Conservation (phyloP, 371 early-diverging fungal species). For the Rhizopus sp. region DNA sequence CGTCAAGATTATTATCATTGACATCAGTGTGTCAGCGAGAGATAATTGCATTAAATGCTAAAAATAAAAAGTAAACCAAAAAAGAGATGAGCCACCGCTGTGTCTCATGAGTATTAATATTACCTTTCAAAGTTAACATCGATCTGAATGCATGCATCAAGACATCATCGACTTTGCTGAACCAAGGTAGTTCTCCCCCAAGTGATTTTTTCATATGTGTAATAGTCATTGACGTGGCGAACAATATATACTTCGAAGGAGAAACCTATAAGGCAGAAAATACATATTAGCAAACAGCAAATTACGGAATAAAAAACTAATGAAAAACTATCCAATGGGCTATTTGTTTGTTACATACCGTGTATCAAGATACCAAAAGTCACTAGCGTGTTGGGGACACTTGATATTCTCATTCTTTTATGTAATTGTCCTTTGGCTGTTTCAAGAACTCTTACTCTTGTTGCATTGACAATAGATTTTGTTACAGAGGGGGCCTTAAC, state of each 20-base stretch:
- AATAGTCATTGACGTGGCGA: background rate
- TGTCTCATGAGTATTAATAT: background rate
- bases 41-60: background rate
- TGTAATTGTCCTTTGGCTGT: background rate
- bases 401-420: slow-evolving; percentile 3
- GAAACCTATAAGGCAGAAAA: slow-evolving; percentile 2
- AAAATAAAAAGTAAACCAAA: slow-evolving; percentile 4
- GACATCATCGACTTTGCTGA: background rate
- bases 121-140: background rate
- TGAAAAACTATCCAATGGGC: background rate
- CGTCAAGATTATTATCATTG: background rate
- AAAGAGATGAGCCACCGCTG: background rate
- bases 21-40: slow-evolving; percentile 1
- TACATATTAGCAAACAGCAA: background rate
- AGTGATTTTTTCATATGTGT: background rate
- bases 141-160: background rate
- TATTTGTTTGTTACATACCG: background rate
- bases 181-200: slow-evolving; percentile 2
- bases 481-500: slow-evolving; percentile 1
- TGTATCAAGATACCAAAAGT: background rate
- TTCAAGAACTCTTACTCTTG: slow-evolving; percentile 1
- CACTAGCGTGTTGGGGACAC: background rate
- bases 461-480: background rate
- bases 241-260: background rate
- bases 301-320: slow-evolving; percentile 1